Evolutionary conservation across 768 basidiomycete species (phyloP).

Genomic region (Hydnomerulius pinastri): DNA sequence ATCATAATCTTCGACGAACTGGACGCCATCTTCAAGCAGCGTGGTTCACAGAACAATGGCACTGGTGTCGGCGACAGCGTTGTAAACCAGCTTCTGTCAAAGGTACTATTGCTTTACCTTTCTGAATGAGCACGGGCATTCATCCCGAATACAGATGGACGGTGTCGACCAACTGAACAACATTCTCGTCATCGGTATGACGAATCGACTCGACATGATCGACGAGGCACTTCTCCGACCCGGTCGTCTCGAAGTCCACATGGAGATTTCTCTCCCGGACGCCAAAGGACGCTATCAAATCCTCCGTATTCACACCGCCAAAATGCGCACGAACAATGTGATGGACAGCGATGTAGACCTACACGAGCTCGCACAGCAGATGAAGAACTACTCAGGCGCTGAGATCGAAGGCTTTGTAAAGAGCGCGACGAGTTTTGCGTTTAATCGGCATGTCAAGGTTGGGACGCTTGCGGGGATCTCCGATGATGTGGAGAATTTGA

Average conservation of each 20-base stretch:
- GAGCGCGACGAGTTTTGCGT: conserved; percentile 97
- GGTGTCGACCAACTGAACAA: conserved; percentile 99
- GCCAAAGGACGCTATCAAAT: conserved; percentile 92
- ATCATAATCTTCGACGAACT: conserved; percentile 99
- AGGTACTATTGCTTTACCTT: conserved; percentile 50
- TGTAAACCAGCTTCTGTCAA: conserved; percentile 97
- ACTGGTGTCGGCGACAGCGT: conserved; percentile 99
- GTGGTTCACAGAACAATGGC: conserved; percentile 87
- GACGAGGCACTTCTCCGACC: conserved; percentile 97
- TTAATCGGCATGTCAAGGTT: conserved; percentile 96
- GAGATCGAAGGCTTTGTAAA: conserved; percentile 96
- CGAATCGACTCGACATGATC: conserved; percentile 97
- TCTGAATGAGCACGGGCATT: conserved; percentile 1
- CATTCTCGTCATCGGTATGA: conserved; percentile 99
- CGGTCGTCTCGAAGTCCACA: conserved; percentile 98
- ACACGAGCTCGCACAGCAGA: conserved; percentile 72
- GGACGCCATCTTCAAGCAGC: conserved; percentile 98
- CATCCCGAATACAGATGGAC: conserved; percentile 72
- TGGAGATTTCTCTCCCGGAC: conserved; percentile 98
- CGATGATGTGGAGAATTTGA: conserved; percentile 90
- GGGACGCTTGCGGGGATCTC: conserved; percentile 97
- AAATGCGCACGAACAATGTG: conserved; percentile 90
- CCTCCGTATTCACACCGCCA: conserved; percentile 89
- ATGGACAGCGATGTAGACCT: conserved; percentile 89
- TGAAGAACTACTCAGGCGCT: conserved; percentile 98